phyloP scores from a whole-genome alignment of 371 early-diverging fungal genomes.

The Zancudomyces culisetae region DNA sequence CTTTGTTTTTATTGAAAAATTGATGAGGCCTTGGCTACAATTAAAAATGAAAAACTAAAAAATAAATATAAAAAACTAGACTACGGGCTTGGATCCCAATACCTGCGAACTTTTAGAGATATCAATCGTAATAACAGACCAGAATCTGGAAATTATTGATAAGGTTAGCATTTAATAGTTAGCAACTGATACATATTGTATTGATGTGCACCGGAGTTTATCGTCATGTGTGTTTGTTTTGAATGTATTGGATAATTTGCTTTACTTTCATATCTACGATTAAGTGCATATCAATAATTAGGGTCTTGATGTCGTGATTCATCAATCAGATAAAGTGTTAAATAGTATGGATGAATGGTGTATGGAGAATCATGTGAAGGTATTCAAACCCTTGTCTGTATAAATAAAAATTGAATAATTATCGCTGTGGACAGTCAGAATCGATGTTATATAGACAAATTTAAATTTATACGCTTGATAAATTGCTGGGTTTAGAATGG shows the following conservation, averaged over 20 bases:
- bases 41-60: background rate
- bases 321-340: constrained; percentile 56
- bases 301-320: constrained; percentile 65
- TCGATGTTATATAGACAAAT: background rate
- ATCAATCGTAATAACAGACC: background rate
- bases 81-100: background rate
- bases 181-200: constrained; percentile 8
- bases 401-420: background rate
- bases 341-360: constrained; percentile 87
- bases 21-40: no score
- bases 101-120: background rate
- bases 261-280: no score
- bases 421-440: background rate
- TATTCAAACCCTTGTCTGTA: constrained; percentile 17
- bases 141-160: background rate
- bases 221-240: no score
- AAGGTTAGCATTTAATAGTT: background rate
- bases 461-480: background rate
- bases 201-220: no score
- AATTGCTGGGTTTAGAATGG: no score
- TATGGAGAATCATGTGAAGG: constrained; percentile 54
- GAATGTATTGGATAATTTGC: no score
- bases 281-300: no score
- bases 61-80: background rate
- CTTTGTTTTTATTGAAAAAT: no score